Percentiles rank a stretch among this genome's conserved stretches.
These are phyloP conservation scores for Rhododendron williamsianum DNA, from an alignment of 148 eudicot genomes.

Conservation along the genomic window DNA sequence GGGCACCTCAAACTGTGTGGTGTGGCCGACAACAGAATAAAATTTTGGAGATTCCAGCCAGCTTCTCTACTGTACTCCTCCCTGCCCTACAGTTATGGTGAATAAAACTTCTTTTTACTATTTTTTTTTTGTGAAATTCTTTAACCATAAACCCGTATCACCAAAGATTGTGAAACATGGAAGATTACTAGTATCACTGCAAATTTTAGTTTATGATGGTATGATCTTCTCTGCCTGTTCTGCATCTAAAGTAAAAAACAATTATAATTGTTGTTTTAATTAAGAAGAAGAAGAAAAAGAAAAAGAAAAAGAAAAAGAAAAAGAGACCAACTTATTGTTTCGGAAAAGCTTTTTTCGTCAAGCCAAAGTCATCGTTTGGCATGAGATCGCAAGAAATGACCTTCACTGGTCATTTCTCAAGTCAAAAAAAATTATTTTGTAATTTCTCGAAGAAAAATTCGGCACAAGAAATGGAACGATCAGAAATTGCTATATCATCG, in stretches of 20 bases:
- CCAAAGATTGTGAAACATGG: not conserved
- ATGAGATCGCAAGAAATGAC: too few relatives aligned
- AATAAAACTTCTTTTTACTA: not conserved
- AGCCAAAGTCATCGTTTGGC: too few relatives aligned
- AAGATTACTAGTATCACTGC: not conserved
- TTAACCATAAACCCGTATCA: not conserved
- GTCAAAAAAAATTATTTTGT: too few relatives aligned
- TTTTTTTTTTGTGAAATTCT: not conserved
- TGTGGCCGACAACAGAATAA: constrained; percentile 6
- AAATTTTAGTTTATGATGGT: not conserved
- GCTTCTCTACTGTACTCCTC: not conserved
- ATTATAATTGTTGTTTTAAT: not conserved
- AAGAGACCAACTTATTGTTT: too few relatives aligned
- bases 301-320: too few relatives aligned
- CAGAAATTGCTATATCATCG: too few relatives aligned
- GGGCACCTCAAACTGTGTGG: not conserved
- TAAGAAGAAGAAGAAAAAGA: too few relatives aligned
- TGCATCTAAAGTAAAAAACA: not conserved
- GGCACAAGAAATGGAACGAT: too few relatives aligned
- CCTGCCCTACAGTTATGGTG: not conserved
- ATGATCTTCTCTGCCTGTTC: not conserved
- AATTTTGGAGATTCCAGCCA: not conserved
- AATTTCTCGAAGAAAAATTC: too few relatives aligned
- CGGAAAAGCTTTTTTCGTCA: too few relatives aligned
- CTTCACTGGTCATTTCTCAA: too few relatives aligned